phyloP scores from a whole-genome alignment of 805 yeast genomes.

The Candida vaughaniae region DNA sequence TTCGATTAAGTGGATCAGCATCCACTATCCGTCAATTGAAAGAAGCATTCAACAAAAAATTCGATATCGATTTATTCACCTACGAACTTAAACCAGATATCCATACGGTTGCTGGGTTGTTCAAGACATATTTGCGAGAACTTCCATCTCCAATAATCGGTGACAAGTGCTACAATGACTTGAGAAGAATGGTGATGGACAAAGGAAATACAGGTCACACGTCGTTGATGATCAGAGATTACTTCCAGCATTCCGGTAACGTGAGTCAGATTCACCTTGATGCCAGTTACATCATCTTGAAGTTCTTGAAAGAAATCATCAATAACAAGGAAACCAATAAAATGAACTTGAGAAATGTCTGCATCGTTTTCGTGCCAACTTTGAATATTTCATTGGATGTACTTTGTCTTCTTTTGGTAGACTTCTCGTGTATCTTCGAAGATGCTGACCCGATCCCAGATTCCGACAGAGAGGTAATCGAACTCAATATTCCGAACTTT shows the following conservation, averaged over 20 bases:
- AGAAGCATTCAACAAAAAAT: constrained; percentile 61
- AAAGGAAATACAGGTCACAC: constrained; percentile 12
- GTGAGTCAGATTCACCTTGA: constrained; percentile 59
- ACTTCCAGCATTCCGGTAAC: constrained; percentile 27
- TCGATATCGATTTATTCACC: constrained; percentile 65
- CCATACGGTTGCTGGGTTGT: constrained; percentile 81
- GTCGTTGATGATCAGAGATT: constrained; percentile 30
- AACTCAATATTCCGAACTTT: constrained; percentile 52
- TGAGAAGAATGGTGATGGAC: constrained; percentile 22
- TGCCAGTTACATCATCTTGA: constrained; percentile 63
- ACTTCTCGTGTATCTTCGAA: constrained; percentile 62
- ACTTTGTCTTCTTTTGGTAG: constrained; percentile 57
- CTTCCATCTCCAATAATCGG: constrained; percentile 71
- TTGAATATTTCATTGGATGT: constrained; percentile 64
- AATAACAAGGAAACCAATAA: constrained; percentile 63
- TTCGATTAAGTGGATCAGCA: constrained; percentile 87
- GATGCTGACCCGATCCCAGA: constrained; percentile 44
- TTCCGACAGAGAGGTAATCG: constrained; percentile 47
- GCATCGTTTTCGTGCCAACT: constrained; percentile 83
- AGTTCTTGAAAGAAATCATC: constrained; percentile 63
- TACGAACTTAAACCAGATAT: constrained; percentile 58
- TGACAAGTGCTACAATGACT: constrained; percentile 36
- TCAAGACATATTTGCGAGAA: constrained; percentile 79
- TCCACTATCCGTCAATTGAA: constrained; percentile 68
- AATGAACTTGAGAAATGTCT: constrained; percentile 78